Conservation (phyloP, 495 filamentous ascomycete genomes). For the Lepidopterella palustris region DNA sequence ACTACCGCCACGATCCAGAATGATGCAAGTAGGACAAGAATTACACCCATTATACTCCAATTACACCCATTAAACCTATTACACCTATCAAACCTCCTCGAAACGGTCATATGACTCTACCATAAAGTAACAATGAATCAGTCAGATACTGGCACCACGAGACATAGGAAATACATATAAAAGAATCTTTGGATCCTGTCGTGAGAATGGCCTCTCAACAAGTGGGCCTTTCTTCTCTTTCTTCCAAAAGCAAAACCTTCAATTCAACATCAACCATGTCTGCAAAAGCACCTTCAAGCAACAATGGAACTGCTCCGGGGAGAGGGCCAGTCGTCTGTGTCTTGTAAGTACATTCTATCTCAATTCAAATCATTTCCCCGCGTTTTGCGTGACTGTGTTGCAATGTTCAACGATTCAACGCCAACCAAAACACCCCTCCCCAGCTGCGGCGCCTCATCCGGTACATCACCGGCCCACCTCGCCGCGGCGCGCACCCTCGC, state of each 20-base stretch:
- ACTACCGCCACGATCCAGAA: neutral
- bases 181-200: too few relatives aligned
- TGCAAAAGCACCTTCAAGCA: neutral
- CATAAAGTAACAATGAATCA: too few relatives aligned
- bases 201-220: too few relatives aligned
- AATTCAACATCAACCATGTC: constrained; percentile 17
- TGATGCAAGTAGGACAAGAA: neutral
- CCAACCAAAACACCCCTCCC: neutral
- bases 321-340: constrained; percentile 57
- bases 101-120: neutral
- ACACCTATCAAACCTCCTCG: neutral
- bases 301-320: constrained; percentile 17
- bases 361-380: neutral
- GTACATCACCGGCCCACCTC: constrained; percentile 60
- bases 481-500: constrained; percentile 76
- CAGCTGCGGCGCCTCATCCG: constrained; percentile 68
- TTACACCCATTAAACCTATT: too few relatives aligned
- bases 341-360: constrained; percentile 39
- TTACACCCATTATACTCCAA: too few relatives aligned
- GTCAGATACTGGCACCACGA: too few relatives aligned
- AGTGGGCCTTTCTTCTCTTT: too few relatives aligned
- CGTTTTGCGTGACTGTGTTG: neutral
- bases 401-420: neutral
- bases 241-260: neutral
- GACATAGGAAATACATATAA: too few relatives aligned